Evolutionary conservation across 805 yeast genomes (phyloP).

Genomic region (Ogataea ganodermae): DNA sequence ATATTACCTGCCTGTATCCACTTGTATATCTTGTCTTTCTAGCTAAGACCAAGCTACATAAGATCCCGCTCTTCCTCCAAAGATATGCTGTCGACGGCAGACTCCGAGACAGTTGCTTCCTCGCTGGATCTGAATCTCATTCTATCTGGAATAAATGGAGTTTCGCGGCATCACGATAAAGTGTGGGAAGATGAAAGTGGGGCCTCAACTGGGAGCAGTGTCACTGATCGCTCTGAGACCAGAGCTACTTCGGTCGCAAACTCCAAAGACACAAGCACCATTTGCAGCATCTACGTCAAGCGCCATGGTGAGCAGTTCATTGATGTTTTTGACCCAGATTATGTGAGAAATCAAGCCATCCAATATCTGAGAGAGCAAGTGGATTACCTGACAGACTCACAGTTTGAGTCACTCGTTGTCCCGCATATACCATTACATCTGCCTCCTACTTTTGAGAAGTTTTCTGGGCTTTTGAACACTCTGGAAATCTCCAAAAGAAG

Average conservation of each 20-base stretch:
- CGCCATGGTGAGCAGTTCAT: conserved; percentile 4
- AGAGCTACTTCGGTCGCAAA: not conserved
- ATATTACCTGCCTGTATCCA: no score
- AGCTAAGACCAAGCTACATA: no score
- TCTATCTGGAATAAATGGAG: not conserved
- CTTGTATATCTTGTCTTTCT: no score
- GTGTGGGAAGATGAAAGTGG: not conserved
- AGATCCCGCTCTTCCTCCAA: no score
- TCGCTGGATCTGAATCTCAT: not conserved
- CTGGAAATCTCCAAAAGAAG: not conserved
- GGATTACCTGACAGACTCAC: conserved; percentile 6
- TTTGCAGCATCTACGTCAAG: conserved; percentile 4
- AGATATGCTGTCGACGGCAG: conserved; percentile 4
- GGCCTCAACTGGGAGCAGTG: not conserved
- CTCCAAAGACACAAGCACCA: not conserved
- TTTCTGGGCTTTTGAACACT: conserved; percentile 4
- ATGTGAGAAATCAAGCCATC: conserved; percentile 11
- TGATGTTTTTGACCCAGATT: conserved; percentile 8
- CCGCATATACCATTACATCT: conserved; percentile 16
- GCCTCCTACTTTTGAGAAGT: conserved; percentile 13
- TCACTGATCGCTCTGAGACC: not conserved
- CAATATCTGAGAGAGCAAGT: conserved; percentile 12
- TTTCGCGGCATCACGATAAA: not conserved
- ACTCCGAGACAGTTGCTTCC: no score
- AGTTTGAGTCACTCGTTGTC: conserved; percentile 13